Percentiles rank a stretch among this genome's conserved stretches.
These are phyloP conservation scores for Clarkia xantiana DNA, from an alignment of 345 rosid genomes.

Conservation along the genomic window DNA sequence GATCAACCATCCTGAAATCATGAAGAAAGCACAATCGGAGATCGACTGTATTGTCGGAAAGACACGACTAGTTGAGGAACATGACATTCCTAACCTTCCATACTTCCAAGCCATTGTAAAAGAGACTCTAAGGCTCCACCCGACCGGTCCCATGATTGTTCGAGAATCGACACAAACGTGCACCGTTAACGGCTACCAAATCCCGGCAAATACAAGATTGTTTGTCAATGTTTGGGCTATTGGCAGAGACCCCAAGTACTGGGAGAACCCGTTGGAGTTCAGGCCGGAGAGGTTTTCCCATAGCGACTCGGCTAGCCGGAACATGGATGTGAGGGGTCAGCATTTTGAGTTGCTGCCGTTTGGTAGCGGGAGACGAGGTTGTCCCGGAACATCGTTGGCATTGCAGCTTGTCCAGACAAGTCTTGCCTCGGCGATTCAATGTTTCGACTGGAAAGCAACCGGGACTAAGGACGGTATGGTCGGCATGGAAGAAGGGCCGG, in stretches of 20 bases:
- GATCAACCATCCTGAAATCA: constrained; percentile 34
- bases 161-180: constrained; percentile 37
- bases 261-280: constrained; percentile 51
- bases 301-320: constrained; percentile 10
- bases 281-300: constrained; percentile 44
- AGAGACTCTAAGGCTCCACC: constrained; percentile 68
- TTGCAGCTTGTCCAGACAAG: constrained; percentile 27
- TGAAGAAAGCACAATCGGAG: constrained; percentile 40
- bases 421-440: constrained; percentile 34
- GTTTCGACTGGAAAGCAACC: constrained; percentile 33
- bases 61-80: constrained; percentile 39
- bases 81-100: constrained; percentile 44
- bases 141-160: constrained; percentile 43
- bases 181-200: constrained; percentile 21
- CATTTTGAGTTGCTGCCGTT: constrained; percentile 42
- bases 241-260: constrained; percentile 38
- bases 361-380: constrained; percentile 53
- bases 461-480: constrained; percentile 6
- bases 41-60: constrained; percentile 27
- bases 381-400: constrained; percentile 49
- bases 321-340: constrained; percentile 37
- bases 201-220: constrained; percentile 37
- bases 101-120: constrained; percentile 46
- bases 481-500: constrained; percentile 4
- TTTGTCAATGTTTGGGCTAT: constrained; percentile 41